phyloP scores from a whole-genome alignment of 2,329 filamentous ascomycete species.

The Hypoxylon sp. region DNA sequence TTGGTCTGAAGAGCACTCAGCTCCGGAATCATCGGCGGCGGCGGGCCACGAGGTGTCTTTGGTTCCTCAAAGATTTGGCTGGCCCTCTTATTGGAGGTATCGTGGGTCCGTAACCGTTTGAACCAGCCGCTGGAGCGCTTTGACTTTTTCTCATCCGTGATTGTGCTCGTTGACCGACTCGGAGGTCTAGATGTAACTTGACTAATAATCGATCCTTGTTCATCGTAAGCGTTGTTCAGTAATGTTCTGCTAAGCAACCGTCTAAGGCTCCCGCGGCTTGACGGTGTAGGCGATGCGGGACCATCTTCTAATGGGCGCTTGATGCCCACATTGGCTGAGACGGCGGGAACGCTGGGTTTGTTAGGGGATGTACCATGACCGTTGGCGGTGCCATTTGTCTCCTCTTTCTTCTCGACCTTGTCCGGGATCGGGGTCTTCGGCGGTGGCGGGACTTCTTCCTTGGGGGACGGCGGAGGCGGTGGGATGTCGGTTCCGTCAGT shows the following conservation, averaged over 20 bases:
- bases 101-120: constrained; percentile 61
- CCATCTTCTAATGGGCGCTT: constrained; percentile 65
- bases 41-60: constrained; percentile 61
- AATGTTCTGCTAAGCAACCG: constrained; percentile 68
- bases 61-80: constrained; percentile 59
- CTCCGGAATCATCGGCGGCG: constrained; percentile 72
- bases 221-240: constrained; percentile 66
- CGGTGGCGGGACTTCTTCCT: constrained; percentile 61
- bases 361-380: constrained; percentile 56
- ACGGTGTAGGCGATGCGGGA: constrained; percentile 65
- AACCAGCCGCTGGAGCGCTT: constrained; percentile 72
- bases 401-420: constrained; percentile 45
- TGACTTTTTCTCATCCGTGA: constrained; percentile 65
- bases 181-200: constrained; percentile 58
- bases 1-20: constrained; percentile 65
- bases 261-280: constrained; percentile 68
- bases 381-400: constrained; percentile 53
- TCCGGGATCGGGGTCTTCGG: constrained; percentile 53
- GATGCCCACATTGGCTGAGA: constrained; percentile 54
- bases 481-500: constrained; percentile 73
- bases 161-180: constrained; percentile 64
- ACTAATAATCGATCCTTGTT: constrained; percentile 55
- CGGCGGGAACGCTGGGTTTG: constrained; percentile 47
- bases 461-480: constrained; percentile 67
- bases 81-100: constrained; percentile 55